Base-by-base conservation (phyloP, 1,284 basidiomycete genomes). In the Cutaneotrichosporon sp. region DNA sequence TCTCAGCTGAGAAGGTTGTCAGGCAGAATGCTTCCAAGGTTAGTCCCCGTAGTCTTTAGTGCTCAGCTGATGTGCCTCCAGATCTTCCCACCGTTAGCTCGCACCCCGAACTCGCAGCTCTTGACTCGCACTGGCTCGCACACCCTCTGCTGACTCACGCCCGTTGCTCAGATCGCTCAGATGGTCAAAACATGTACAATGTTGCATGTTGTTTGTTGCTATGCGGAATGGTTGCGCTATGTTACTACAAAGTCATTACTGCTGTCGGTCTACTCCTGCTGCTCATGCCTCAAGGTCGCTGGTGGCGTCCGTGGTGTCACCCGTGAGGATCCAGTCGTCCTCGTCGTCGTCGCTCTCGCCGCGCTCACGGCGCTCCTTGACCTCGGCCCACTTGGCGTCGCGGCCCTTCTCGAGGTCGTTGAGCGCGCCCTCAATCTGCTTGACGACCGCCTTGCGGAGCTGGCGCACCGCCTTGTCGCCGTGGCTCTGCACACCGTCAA, bases 401-500 rank as follows among this genome's bases (percentile, higher is more conserved):
- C 81, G 74, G 67, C 72, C 66, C 59, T 70, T 69, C 65, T 86
- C 85, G 24, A 88, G 72, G 45, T 80, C 79, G 62, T 83, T 83
- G 34, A 88, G 72, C 67, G 87, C 89, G 29, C 70, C 66, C 78
- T 90, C 89, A n/a, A 91, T 84, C 49, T 72, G 72, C 62, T 78
- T 80, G 46, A 90, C 88, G 4, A 88, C 81, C 11, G 79, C 80
- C 74, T 86, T 84, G 58, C 89, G 78, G 62, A 78, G 80, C n/a
- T 81, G 80, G 46, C 89, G 81, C 18, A 91, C 84, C 3, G 75
- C 77, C 55, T 78, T 73, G 64, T 87, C 83, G 0, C 89, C 89
- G 68, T 82, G 83, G 66, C 85, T 87, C 66, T 88, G 84, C 5
- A 90, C 83, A 0, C 82, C 85, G 67, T 91, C 89, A 6, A 90